Evolutionary conservation across 192 early-diverging fungal species (phyloP), one percentile per base, ranked within the genome.

Genomic region (Coemansia sp.): DNA sequence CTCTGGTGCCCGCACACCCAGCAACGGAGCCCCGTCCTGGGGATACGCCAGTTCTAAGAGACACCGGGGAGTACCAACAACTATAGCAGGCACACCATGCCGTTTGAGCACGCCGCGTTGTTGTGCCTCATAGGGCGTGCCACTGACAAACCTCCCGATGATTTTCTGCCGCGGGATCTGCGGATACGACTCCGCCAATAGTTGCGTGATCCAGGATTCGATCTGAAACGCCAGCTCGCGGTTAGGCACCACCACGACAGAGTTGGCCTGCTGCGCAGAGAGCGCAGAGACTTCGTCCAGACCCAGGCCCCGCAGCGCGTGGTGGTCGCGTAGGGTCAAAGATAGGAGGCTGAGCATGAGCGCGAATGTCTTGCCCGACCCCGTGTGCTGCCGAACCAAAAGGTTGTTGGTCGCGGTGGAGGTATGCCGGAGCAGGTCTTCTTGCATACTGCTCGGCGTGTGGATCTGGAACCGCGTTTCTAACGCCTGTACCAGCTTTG

Each of bases 161-260:
- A 71, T 10, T 36, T 48, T 60, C 14, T 19, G 29, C 5, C 39
- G 34, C 27, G 69, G 37, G 36, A 70, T 8, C 19, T 31, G 2
- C 8, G 71, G 74, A n/a, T 73, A 82, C 37, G 71, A 67, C 1
- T 21, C 15, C 2, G 10, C 34, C 9, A 82, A 23, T 4, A 82
- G 15, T 12, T 4, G 27, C 1, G 21, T 19, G 0, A 69, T 58
- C 80, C 80, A 82, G 8, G 10, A 14, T 23, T 72, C 72, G 37
- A 77, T 61, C 60, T 82, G 80, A 36, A 82, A n/a, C 4, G 80
- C 80, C 19, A 82, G 75, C 51, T 77, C 80, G 2, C 75, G 67
- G 53, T 77, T 82, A 0, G 80, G 80, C 36, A 74, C 80, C 2
- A 82, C 65, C 15, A 77, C 48, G 10, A 82, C 36, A 0, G 70